Percentiles rank a stretch among this genome's conserved stretches.
Evolutionary conservation across 495 filamentous ascomycete species (phyloP).

Genomic region (Xylona heveae): DNA sequence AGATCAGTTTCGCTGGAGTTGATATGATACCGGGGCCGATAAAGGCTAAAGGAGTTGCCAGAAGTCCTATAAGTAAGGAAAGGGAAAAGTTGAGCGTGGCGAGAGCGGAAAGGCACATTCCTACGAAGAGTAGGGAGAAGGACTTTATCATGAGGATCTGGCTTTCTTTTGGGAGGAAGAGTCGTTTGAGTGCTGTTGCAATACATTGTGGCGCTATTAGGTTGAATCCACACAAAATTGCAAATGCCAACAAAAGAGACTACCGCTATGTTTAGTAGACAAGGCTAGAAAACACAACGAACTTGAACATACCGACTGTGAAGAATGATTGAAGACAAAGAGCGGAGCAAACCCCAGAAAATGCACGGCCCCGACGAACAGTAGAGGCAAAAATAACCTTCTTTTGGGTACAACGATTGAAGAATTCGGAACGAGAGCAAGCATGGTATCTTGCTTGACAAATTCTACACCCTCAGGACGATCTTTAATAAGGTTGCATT

Average conservation of each 20-base stretch:
- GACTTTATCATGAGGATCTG: constrained; percentile 64
- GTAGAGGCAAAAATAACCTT: constrained; percentile 56
- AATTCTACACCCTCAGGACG: constrained; percentile 12
- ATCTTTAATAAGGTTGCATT: constrained; percentile 8
- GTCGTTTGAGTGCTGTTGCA: constrained; percentile 25
- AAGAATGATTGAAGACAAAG: constrained; percentile 63
- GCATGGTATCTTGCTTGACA: constrained; percentile 12
- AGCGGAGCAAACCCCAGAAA: constrained; percentile 66
- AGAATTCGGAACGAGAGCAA: constrained; percentile 15
- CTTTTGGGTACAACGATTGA: constrained; percentile 30
- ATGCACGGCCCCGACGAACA: constrained; percentile 47
- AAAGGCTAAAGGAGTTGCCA: constrained; percentile 58
- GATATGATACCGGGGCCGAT: constrained; percentile 24
- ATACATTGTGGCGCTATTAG: too few species aligned
- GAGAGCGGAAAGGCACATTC: constrained; percentile 76
- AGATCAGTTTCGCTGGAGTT: background rate
- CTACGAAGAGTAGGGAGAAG: constrained; percentile 78
- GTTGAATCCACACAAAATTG: too few species aligned
- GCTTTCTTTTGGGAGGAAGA: constrained; percentile 34
- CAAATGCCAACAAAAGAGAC: background rate
- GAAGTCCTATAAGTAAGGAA: constrained; percentile 63
- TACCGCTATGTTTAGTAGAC: background rate
- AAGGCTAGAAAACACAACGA: constrained; percentile 2
- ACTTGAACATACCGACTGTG: constrained; percentile 33
- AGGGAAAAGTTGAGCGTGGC: constrained; percentile 95